A percentile compares a stretch with the other conserved stretches of the same genome.
phyloP scores from a whole-genome alignment of 1,284 basidiomycete species.

The Heterobasidion parviporum region DNA sequence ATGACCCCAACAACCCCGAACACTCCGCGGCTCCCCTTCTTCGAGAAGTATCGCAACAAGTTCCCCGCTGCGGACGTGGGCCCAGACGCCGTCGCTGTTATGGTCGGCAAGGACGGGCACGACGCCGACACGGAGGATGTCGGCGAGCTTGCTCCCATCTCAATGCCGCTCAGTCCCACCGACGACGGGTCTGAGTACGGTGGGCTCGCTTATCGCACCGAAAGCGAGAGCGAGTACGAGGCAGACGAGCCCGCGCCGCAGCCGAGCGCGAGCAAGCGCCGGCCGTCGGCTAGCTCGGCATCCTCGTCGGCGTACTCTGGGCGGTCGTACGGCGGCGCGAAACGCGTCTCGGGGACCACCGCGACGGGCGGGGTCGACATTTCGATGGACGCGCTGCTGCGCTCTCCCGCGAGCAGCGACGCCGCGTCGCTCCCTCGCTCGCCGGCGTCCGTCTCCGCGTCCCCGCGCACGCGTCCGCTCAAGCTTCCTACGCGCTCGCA shows the following conservation, averaged over 20 bases:
- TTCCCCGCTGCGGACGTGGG: background rate
- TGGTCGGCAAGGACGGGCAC: constrained; percentile 4
- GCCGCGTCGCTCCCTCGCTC: background rate
- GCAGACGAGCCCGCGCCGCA: constrained; percentile 2
- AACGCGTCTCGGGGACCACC: constrained; percentile 12
- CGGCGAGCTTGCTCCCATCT: background rate
- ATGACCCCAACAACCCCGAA: constrained; percentile 24
- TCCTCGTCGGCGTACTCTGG: constrained; percentile 17
- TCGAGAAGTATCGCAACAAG: constrained; percentile 27
- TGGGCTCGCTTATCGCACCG: constrained; percentile 19
- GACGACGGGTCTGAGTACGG: constrained; percentile 13
- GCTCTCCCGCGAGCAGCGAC: constrained; percentile 15
- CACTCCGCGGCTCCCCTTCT: constrained; percentile 28
- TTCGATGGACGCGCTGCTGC: constrained; percentile 40
- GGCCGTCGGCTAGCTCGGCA: constrained; percentile 19
- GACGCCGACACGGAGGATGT: constrained; percentile 3
- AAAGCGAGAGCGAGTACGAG: constrained; percentile 19
- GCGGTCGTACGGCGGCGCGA: background rate
- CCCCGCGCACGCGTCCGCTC: constrained; percentile 28
- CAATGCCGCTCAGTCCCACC: background rate
- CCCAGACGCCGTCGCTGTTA: background rate
- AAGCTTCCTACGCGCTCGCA: constrained; percentile 49
- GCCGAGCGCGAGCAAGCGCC: constrained; percentile 6
- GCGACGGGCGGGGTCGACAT: constrained; percentile 25
- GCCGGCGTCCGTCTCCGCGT: constrained; percentile 20